phyloP scores from a whole-genome alignment of 2,329 filamentous ascomycete genomes.

The Pseudocercospora crystallina region DNA sequence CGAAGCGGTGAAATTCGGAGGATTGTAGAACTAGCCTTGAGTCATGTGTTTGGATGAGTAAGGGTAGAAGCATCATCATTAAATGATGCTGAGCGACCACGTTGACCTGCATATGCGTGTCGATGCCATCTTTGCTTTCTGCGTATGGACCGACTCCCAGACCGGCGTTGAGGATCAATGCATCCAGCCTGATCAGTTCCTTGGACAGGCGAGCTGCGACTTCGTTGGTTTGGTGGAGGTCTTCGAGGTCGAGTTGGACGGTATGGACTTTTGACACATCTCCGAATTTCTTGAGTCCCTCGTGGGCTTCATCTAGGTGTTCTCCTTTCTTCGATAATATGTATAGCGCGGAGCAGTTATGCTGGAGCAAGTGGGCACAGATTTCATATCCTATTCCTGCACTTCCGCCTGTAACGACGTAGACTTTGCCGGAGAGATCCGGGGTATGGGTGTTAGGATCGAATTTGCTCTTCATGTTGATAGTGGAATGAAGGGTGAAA shows the following conservation, averaged over 20 bases:
- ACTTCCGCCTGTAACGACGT: constrained; percentile 43
- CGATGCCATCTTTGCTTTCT: constrained; percentile 46
- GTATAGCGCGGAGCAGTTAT: constrained; percentile 49
- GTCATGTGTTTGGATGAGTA: constrained; percentile 46
- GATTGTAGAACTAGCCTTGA: constrained; percentile 52
- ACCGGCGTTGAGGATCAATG: constrained; percentile 46
- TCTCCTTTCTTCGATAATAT: constrained; percentile 52
- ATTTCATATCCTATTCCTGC: constrained; percentile 45
- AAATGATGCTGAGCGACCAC: constrained; percentile 43
- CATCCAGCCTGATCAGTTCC: constrained; percentile 43
- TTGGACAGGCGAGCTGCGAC: constrained; percentile 46
- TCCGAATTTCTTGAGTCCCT: constrained; percentile 47
- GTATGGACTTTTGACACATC: constrained; percentile 44
- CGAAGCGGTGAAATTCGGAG: constrained; percentile 49
- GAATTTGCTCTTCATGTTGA: constrained; percentile 14
- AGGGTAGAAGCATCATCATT: constrained; percentile 35
- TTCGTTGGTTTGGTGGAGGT: constrained; percentile 31
- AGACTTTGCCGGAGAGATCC: constrained; percentile 42
- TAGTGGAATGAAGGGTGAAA: too few species aligned
- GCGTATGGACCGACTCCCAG: constrained; percentile 42
- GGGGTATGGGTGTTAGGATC: constrained; percentile 40
- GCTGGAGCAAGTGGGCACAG: constrained; percentile 53
- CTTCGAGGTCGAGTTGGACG: constrained; percentile 44
- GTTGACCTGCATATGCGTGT: constrained; percentile 38
- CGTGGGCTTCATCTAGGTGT: constrained; percentile 41